Evolutionary conservation across 2,329 filamentous ascomycete species (phyloP), one percentile per base, ranked within the genome.

Genomic region (Botrytis pseudocinerea): DNA sequence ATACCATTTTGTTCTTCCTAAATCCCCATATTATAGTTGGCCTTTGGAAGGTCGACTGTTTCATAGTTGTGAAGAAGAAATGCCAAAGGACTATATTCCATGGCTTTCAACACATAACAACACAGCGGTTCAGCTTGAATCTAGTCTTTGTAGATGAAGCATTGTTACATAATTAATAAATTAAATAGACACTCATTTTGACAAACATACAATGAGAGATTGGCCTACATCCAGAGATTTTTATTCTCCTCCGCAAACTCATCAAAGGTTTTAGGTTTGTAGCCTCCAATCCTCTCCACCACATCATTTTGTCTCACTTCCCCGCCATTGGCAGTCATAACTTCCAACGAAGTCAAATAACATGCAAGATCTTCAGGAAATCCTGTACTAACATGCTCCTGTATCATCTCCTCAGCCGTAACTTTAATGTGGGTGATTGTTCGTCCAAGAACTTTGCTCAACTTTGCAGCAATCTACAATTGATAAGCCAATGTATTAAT

Each of bases 261-360:
- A 14, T 62, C 60, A 62, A 62, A 62, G 25, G 38, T 62, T 25
- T 62, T 42, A 18, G 60, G 60, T 28, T 42, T 42, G 7, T 42
- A 25, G 6, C 60, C 35, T 62, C 60, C 38, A 62, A 62, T 62
- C 38, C 40, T 62, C 38, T 62, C 60, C n/a, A 42, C 60, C 60
- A 62, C 38, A 62, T 42, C 38, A n/a, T 62, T 62, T 16, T 4
- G 22, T 16, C 60, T 62, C 60, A 32, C 40, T 63, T 46, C 61
- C 44, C 61, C 61, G 12, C 40, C 61, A 32, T 64, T 46, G 2
- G 61, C 61, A 32, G 61, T 64, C 61, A 44, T 64, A 46, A 64
- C 61, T 64, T 63, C 61, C 40, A 63, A 22, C 7, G 40, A 40
- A 44, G 28, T 63, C 40, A 63, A 20, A 63, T 63, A 63, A 64